Conservation (phyloP, 441 rosid genomes). For the Pelargonium myrrhifolium region DNA sequence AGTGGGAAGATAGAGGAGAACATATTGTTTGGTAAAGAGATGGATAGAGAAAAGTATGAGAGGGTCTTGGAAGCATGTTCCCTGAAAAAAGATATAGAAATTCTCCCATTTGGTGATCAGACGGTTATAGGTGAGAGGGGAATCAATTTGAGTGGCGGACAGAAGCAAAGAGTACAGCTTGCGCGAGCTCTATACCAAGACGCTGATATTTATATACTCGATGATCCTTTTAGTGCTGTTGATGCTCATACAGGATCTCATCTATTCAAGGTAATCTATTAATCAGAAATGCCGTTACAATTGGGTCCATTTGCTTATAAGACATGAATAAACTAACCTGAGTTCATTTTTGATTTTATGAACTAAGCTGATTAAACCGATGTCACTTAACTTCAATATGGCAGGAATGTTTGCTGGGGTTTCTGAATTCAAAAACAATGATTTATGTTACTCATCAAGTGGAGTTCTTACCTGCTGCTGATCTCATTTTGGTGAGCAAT, state of each 20-base stretch:
- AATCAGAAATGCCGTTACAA: neutral
- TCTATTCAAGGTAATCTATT: constrained; percentile 48
- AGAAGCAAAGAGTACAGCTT: constrained; percentile 78
- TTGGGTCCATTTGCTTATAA: no score
- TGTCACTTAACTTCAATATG: neutral
- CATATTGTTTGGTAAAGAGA: constrained; percentile 58
- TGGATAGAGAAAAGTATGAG: constrained; percentile 57
- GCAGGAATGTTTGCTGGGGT: constrained; percentile 54
- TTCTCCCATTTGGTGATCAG: constrained; percentile 72
- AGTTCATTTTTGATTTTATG: neutral
- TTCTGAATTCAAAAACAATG: constrained; percentile 42
- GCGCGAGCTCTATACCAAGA: constrained; percentile 82
- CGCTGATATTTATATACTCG: constrained; percentile 70
- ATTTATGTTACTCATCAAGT: constrained; percentile 62
- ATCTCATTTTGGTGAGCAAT: constrained; percentile 52
- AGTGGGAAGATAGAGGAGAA: constrained; percentile 74
- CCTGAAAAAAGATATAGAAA: constrained; percentile 62
- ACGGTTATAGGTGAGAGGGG: constrained; percentile 76
- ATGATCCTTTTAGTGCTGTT: constrained; percentile 87
- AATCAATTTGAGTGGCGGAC: no score
- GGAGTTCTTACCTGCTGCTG: constrained; percentile 56
- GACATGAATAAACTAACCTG: neutral
- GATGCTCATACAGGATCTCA: constrained; percentile 90
- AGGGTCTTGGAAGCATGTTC: constrained; percentile 58
- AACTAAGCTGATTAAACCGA: no score